phyloP scores from a whole-genome alignment of 2,329 filamentous ascomycete species.

The Microsporum canis region DNA sequence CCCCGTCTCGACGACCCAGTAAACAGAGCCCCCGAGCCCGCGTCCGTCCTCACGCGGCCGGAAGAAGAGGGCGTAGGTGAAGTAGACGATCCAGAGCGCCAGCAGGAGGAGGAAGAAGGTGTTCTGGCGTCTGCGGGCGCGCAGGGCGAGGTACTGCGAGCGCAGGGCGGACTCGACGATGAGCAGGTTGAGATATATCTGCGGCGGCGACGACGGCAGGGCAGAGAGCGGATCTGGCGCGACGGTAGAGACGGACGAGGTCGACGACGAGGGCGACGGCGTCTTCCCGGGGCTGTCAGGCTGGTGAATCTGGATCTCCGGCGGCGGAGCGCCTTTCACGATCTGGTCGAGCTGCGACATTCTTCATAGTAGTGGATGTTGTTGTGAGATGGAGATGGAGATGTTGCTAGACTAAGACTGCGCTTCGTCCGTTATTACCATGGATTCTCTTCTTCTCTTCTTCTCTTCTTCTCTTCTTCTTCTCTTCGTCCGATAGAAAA shows the following conservation, averaged over 20 bases:
- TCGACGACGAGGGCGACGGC: conserved; percentile 22
- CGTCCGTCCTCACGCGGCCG: conserved; percentile 91
- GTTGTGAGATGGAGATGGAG: not conserved
- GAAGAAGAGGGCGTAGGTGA: conserved; percentile 82
- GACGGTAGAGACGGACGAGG: conserved; percentile 10
- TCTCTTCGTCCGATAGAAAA: not conserved
- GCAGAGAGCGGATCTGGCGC: conserved; percentile 61
- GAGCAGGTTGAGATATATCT: conserved; percentile 96
- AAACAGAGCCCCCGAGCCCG: conserved; percentile 83
- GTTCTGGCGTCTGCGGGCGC: conserved; percentile 78
- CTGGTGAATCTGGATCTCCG: conserved; percentile 39
- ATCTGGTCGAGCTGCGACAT: conserved; percentile 65
- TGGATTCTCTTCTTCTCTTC: not conserved
- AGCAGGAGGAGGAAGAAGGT: conserved; percentile 81
- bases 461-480: not conserved
- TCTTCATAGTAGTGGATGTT: not conserved
- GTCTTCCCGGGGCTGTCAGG: conserved; percentile 34
- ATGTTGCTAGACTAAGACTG: not conserved
- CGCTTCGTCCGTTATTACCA: not conserved
- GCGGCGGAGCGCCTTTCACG: conserved; percentile 75
- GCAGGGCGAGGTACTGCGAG: conserved; percentile 81
- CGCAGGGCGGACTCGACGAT: conserved; percentile 92
- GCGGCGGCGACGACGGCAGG: conserved; percentile 79
- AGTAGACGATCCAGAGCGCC: conserved; percentile 67
- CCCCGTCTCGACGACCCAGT: conserved; percentile 85